Evolutionary conservation across 352 stramenopile species (phyloP).

Genomic region (Globisporangium nagaii): DNA sequence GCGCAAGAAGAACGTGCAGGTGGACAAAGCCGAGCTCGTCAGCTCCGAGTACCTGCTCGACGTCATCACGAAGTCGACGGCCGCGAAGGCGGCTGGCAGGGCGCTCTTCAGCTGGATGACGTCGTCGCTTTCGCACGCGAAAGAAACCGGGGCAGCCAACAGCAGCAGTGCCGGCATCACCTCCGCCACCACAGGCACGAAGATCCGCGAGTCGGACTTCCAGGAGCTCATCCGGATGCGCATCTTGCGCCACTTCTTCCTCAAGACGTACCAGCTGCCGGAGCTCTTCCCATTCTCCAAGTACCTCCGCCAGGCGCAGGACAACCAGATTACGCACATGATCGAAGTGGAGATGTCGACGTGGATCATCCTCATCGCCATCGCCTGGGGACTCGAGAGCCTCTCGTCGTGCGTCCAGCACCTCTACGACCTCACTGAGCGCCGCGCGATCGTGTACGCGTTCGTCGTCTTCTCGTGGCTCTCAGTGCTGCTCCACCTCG

Average conservation of each 20-base stretch:
- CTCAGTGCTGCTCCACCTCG: constrained; percentile 27
- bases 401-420: constrained; percentile 9
- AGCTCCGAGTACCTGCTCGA: constrained; percentile 34
- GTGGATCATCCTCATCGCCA: constrained; percentile 46
- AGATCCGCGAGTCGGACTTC: constrained; percentile 5
- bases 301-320: constrained; percentile 65
- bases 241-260: constrained; percentile 41
- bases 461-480: constrained; percentile 36
- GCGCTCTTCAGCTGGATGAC: constrained; percentile 2
- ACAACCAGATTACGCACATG: constrained; percentile 76
- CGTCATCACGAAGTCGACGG: neutral
- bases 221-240: constrained; percentile 23
- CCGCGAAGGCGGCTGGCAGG: neutral
- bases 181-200: no score
- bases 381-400: constrained; percentile 37
- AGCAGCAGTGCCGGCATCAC: neutral
- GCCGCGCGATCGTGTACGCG: constrained; percentile 24
- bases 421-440: constrained; percentile 13
- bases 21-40: constrained; percentile 41
- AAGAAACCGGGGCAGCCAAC: neutral
- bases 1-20: constrained; percentile 25
- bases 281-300: constrained; percentile 69
- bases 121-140: neutral
- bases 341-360: constrained; percentile 70
- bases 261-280: constrained; percentile 32